These are phyloP conservation scores for Apiospora phragmitis DNA, from an alignment of 2,329 filamentous ascomycete species.

Conservation along the genomic window DNA sequence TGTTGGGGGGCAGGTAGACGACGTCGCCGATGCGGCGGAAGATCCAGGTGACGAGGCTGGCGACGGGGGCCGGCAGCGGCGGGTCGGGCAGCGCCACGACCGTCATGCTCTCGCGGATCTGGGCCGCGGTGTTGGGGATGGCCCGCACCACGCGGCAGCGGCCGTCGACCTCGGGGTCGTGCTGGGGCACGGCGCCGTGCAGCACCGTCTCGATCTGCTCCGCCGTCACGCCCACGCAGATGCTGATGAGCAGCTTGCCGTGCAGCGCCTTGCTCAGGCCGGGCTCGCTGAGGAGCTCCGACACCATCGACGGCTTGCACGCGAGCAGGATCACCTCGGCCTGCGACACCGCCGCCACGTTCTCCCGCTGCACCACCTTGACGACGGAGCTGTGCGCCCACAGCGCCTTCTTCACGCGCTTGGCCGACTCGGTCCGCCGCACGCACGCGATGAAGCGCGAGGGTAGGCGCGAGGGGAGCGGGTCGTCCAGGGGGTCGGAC, in stretches of 20 bases:
- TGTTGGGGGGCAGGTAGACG: conserved; percentile 63
- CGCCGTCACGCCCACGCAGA: conserved; percentile 75
- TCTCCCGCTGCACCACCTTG: conserved; percentile 70
- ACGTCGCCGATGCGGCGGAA: conserved; percentile 74
- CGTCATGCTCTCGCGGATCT: conserved; percentile 80
- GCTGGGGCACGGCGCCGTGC: conserved; percentile 54
- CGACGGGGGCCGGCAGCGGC: conserved; percentile 53
- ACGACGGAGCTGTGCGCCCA: conserved; percentile 62
- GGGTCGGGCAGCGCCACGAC: conserved; percentile 67
- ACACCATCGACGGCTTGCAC: conserved; percentile 78
- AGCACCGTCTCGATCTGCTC: conserved; percentile 67
- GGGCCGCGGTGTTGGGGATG: conserved; percentile 82
- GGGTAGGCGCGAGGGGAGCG: conserved; percentile 59
- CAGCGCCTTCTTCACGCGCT: conserved; percentile 67
- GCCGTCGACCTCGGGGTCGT: conserved; percentile 45
- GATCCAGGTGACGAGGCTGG: conserved; percentile 69
- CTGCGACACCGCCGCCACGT: conserved; percentile 65
- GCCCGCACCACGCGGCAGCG: conserved; percentile 70
- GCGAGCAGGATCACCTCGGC: conserved; percentile 75
- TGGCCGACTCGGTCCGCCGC: conserved; percentile 66
- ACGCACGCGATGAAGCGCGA: conserved; percentile 81
- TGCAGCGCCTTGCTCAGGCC: conserved; percentile 72
- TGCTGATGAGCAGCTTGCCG: conserved; percentile 80
- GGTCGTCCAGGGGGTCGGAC: conserved; percentile 45
- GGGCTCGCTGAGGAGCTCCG: conserved; percentile 64